These are phyloP conservation scores for Rhizoctonia solani DNA, from an alignment of 1,284 basidiomycete genomes.

Conservation along the genomic window DNA sequence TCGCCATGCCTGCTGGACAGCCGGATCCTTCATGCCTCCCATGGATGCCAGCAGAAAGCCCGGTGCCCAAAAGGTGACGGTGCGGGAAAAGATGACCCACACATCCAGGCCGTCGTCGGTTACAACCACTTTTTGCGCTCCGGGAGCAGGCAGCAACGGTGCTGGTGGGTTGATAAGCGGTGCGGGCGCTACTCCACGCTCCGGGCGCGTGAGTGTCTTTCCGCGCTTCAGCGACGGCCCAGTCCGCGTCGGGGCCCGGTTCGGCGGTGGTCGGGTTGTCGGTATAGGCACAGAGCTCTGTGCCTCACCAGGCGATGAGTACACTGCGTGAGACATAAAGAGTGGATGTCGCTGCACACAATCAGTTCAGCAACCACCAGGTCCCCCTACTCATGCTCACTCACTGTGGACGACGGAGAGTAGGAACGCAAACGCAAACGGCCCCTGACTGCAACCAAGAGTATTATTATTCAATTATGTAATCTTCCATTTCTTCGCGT, in stretches of 20 bases:
- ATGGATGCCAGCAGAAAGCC: constrained; percentile 70
- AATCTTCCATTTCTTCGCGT: constrained; percentile 3
- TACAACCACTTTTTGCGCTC: constrained; percentile 42
- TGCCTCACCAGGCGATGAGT: constrained; percentile 3
- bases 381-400: not conserved
- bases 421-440: constrained; percentile 3
- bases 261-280: constrained; percentile 56
- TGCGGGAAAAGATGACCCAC: constrained; percentile 81
- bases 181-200: constrained; percentile 89
- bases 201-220: constrained; percentile 95
- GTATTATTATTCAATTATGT: constrained; percentile 24
- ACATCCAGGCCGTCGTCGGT: constrained; percentile 58
- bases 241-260: constrained; percentile 50
- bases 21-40: constrained; percentile 80
- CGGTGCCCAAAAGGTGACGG: constrained; percentile 93
- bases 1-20: constrained; percentile 90
- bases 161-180: constrained; percentile 85
- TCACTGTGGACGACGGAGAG: not conserved
- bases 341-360: constrained; percentile 17
- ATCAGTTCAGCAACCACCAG: not conserved
- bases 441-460: constrained; percentile 10
- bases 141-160: constrained; percentile 48
- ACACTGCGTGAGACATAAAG: constrained; percentile 26
- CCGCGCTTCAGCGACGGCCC: constrained; percentile 67
- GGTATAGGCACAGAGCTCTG: constrained; percentile 59